A percentile compares a stretch with the other conserved stretches of the same genome.
phyloP scores from a whole-genome alignment of 306 rosid genomes.

The Cucurbita pepo region DNA sequence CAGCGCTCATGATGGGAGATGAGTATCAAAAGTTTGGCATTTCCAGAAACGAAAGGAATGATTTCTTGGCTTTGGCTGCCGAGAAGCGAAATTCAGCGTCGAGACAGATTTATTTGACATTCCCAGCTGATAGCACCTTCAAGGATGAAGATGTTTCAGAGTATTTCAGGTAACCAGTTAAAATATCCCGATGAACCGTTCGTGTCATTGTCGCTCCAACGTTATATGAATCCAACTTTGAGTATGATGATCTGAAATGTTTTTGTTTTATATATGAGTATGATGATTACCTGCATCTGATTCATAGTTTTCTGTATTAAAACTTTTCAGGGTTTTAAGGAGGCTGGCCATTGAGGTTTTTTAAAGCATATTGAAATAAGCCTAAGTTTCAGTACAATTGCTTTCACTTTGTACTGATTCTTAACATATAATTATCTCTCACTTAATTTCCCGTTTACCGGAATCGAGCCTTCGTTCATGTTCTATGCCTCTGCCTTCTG shows the following conservation, averaged over 20 bases:
- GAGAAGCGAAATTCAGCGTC: conserved; percentile 77
- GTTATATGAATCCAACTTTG: background rate
- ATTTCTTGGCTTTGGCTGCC: conserved; percentile 42
- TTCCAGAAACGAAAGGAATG: conserved; percentile 63
- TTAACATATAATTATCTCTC: background rate
- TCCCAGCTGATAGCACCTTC: conserved; percentile 95
- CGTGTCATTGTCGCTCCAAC: background rate
- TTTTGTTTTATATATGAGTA: background rate
- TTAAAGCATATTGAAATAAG: conserved; percentile 1
- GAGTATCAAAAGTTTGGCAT: conserved; percentile 51
- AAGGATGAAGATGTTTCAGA: conserved; percentile 95
- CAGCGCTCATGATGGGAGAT: conserved; percentile 59
- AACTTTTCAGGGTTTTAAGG: conserved; percentile 5
- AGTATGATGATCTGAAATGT: background rate
- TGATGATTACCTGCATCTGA: background rate
- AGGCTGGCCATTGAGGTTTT: conserved; percentile 3
- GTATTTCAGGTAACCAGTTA: conserved; percentile 54
- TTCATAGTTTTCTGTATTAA: background rate
- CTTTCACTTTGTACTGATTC: background rate
- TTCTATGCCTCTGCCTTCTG: background rate
- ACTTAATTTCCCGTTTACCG: background rate
- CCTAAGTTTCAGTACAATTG: background rate
- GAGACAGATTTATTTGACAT: conserved; percentile 84
- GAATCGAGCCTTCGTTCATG: background rate
- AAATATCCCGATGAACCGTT: background rate